A percentile compares a stretch with the other conserved stretches of the same genome.
phyloP scores from a whole-genome alignment of 192 early-diverging fungal genomes.

The Obelidium mucronatum region DNA sequence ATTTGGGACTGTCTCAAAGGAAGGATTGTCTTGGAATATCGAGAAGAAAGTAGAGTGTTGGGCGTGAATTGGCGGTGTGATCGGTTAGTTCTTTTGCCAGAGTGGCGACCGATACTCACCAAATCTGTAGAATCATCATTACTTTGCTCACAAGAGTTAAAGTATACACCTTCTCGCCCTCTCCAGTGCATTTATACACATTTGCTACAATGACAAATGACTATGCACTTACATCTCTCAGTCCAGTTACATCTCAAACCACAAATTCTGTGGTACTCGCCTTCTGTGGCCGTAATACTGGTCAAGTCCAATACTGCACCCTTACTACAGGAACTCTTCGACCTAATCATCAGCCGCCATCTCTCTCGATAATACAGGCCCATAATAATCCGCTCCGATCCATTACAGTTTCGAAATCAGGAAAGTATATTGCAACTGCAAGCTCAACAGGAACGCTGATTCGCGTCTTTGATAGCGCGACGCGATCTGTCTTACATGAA shows the following conservation, averaged over 20 bases:
- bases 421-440: slow-evolving; percentile 82
- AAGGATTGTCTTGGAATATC: slow-evolving; percentile 75
- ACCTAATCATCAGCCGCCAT: slow-evolving; percentile 42
- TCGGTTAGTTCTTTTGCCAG: slow-evolving; percentile 50
- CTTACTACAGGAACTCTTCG: slow-evolving; percentile 32
- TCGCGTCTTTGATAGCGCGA: slow-evolving; percentile 82
- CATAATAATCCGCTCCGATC: slow-evolving; percentile 80
- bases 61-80: slow-evolving; percentile 80
- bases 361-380: slow-evolving; percentile 75
- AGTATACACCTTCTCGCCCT: slow-evolving; percentile 75
- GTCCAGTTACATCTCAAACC: slow-evolving; percentile 59
- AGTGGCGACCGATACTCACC: neutral
- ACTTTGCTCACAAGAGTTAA: slow-evolving; percentile 79
- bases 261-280: slow-evolving; percentile 55
- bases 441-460: slow-evolving; percentile 92
- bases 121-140: slow-evolving; percentile 70
- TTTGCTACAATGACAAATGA: slow-evolving; percentile 89
- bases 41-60: slow-evolving; percentile 82
- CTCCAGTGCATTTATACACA: slow-evolving; percentile 75
- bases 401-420: slow-evolving; percentile 79
- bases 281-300: slow-evolving; percentile 82
- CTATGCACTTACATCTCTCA: slow-evolving; percentile 77
- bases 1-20: slow-evolving; percentile 86
- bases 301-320: slow-evolving; percentile 87
- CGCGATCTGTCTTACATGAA: slow-evolving; percentile 79